These are phyloP conservation scores for Leccinum pachyderme DNA, from an alignment of 1,284 basidiomycete species.

Conservation along the genomic window DNA sequence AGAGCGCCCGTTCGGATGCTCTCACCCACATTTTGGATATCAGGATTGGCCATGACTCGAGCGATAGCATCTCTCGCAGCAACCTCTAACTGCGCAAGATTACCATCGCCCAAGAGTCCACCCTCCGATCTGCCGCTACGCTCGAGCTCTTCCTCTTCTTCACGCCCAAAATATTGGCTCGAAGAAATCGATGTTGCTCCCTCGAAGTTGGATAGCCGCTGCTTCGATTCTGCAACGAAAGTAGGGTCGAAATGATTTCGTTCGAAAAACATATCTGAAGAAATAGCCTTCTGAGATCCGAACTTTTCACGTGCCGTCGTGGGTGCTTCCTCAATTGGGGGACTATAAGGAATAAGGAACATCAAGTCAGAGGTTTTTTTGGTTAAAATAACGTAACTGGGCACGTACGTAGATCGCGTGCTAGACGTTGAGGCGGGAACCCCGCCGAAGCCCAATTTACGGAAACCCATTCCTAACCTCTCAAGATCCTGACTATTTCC, in stretches of 20 bases:
- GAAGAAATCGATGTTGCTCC: constrained; percentile 95
- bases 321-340: constrained; percentile 59
- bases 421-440: constrained; percentile 55
- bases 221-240: constrained; percentile 74
- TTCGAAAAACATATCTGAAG: constrained; percentile 97
- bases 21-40: constrained; percentile 87
- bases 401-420: constrained; percentile 47
- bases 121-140: constrained; percentile 46
- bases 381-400: not conserved
- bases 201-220: constrained; percentile 81
- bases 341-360: constrained; percentile 5
- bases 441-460: constrained; percentile 85
- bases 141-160: constrained; percentile 70
- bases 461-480: constrained; percentile 76
- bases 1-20: constrained; percentile 80
- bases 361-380: not conserved
- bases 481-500: constrained; percentile 49
- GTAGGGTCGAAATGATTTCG: constrained; percentile 84
- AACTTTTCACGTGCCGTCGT: constrained; percentile 90
- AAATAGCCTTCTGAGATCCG: constrained; percentile 90
- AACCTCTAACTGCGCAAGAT: constrained; percentile 70
- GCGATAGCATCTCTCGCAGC: constrained; percentile 81
- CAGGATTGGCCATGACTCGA: constrained; percentile 83
- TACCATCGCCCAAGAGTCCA: constrained; percentile 63
- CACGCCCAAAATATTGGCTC: constrained; percentile 92